Base-by-base conservation (phyloP, 2,329 filamentous ascomycete species). In the Atkinsonella texensis region DNA sequence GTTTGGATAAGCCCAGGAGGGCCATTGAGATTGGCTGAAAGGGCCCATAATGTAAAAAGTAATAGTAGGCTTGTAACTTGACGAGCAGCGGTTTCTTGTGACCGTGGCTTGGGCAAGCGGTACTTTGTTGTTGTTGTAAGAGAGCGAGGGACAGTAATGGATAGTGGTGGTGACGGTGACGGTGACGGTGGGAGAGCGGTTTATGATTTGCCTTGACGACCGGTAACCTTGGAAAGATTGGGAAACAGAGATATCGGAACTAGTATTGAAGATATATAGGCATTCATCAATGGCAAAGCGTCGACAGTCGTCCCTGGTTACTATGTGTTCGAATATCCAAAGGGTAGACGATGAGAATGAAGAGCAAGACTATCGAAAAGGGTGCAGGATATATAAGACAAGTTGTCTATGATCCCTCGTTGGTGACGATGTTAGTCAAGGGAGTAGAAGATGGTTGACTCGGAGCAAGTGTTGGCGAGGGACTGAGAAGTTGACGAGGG, bases 11-110 rank as follows among this genome's bases (percentile, higher is more conserved):
- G 60, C 56, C 67, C 67, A 70, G 32, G 61, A 57, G 33, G 65
- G 53, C 67, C 67, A 70, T 52, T 68, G 63, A 15, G 60, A 51
- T 55, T 68, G 65, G 52, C 62, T 56, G 55, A 64, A 69, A 49
- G 65, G 56, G 53, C 59, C 60, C 65, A 69, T 69, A 23, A 12
- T 52, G 35, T 47, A n/a, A 10, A 45, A 2, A 13, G n/a, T 38
- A 38, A 6, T 44, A 43, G 17, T n/a, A n/a, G n/a, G 44, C n/a
- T 44, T 32, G 28, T 13, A 35, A 40, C 11, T 32, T 15, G 39
- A 15, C 18, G 17, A 18, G 48, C 31, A 38, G 33, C 13, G 8
- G 7, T 35, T 35, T 35, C 13, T 35, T 35, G 9, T 35, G 33
- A 11, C 33, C 33, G 13, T 13, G 33, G 33, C 8, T 3, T 35